Evolutionary conservation across 1,284 basidiomycete species (phyloP), one percentile per base, ranked within the genome.

Genomic region (Schizophyllum commune): DNA sequence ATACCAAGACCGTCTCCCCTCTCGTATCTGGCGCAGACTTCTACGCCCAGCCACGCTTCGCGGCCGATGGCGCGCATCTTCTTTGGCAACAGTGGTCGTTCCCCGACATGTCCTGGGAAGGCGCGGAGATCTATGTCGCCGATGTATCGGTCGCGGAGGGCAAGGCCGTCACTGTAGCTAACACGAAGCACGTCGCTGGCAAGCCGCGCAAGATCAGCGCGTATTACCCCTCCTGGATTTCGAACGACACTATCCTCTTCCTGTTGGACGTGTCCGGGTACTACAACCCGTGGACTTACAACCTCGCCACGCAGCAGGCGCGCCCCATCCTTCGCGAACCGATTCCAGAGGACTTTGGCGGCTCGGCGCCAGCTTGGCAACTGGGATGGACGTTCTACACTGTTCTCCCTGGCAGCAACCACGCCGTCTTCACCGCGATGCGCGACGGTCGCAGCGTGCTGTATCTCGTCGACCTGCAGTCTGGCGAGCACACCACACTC

Each of bases 71-170:
- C 0, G 76, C 72, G 20, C 79, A 79, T 54, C 67, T 93, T 19
- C 82, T 81, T 2, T 94, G 87, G 86, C 76, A 86, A 56, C 79
- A 88, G 63, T 93, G 90, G 91, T 76, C 73, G 63, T 85, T 87
- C 64, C 91, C 91, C 0, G 84, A 90, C 67, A 92, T 93, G 91
- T 89, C 91, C 20, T 93, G 89, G 86, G 85, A 91, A 66, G 86
- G 84, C 19, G 79, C 83, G 0, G 75, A 86, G 67, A 74, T 92
- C 51, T 76, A 80, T 66, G 71, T 88, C 22, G 86, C 82, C 0
- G 73, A 79, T 27, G 65, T 74, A 56, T 27, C 47, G 15, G 68
- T 81, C 34, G 53, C 68, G 5, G 62, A 63, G 19, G 66, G 68
- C 15, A 63, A 62, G 4, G 63, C 65, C 2, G 52, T 76, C 11